phyloP scores from a whole-genome alignment of 352 stramenopile species.

The Phytophthora pluvialis region DNA sequence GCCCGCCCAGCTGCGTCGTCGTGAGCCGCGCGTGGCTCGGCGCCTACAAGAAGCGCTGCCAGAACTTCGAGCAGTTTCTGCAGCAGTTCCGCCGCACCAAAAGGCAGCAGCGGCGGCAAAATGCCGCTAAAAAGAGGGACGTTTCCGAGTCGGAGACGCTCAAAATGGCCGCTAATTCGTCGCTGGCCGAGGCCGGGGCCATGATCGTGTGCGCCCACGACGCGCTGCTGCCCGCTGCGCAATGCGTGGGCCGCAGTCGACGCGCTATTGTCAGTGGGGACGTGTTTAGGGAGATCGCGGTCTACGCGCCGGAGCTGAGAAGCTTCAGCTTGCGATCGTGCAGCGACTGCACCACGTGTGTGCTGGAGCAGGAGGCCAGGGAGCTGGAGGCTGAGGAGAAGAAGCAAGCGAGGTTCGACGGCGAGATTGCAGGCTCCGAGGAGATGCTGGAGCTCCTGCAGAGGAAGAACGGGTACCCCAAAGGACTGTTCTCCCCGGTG shows the following conservation, averaged over 20 bases:
- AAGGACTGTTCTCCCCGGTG: slow-evolving; percentile 74
- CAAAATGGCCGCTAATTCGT: slow-evolving; percentile 29
- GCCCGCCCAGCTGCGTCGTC: slow-evolving; percentile 52
- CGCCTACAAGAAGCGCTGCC: slow-evolving; percentile 75
- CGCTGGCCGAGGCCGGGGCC: slow-evolving; percentile 31
- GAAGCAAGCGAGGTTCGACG: slow-evolving; percentile 69
- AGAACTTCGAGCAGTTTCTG: slow-evolving; percentile 76
- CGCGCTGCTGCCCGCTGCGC: slow-evolving; percentile 52
- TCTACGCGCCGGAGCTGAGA: slow-evolving; percentile 66
- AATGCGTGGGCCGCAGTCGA: slow-evolving; percentile 68
- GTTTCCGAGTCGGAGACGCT: slow-evolving; percentile 9
- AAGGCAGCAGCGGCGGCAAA: slow-evolving; percentile 66
- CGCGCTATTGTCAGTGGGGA: slow-evolving; percentile 61
- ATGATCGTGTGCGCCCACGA: slow-evolving; percentile 78
- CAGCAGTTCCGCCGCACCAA: slow-evolving; percentile 75
- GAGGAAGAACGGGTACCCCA: slow-evolving; percentile 82
- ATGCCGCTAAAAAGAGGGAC: slow-evolving; percentile 38
- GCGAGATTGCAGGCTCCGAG: slow-evolving; percentile 66
- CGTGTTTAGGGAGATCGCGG: slow-evolving; percentile 52
- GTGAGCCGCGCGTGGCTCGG: slow-evolving; percentile 79
- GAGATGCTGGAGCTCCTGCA: slow-evolving; percentile 74
- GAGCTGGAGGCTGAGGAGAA: slow-evolving; percentile 60
- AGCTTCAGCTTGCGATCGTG: slow-evolving; percentile 58
- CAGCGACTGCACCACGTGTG: slow-evolving; percentile 64
- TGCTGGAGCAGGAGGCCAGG: slow-evolving; percentile 57